Evolutionary conservation across 2,329 filamentous ascomycete species (phyloP), one percentile per base, ranked within the genome.

Genomic region (Dactylellina haptotyla): DNA sequence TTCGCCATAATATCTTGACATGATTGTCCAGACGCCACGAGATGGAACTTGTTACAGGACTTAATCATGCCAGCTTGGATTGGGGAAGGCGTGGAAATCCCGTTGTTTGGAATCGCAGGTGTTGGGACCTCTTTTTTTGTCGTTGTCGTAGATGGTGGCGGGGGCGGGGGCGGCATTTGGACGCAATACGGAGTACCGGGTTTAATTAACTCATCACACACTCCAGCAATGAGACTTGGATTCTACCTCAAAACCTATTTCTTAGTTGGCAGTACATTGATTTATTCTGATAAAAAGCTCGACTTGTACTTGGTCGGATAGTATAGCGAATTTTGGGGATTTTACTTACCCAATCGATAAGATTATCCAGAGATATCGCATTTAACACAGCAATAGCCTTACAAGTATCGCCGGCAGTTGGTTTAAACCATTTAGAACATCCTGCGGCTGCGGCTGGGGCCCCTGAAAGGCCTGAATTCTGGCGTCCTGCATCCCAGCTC

Each of bases 1-100:
- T 67, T 25, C 6, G 10, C 12, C 12, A 53, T 26, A 28, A 67
- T 58, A 2, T 28, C 1, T 6, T 9, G 23, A 45, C 63, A 59
- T 6, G 25, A 16, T 4, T 59, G 32, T 2, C 30, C 34, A 23
- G 32, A 12, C 16, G 28, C 39, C 12, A 67, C 53, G 16, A 67
- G 51, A 18, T 67, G 37, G n/a, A 58, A 59, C 9, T 53, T 58
- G 14, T 67, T 59, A 26, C 63, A 67, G 18, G 23, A 39, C 14
- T 25, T 50, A 0, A 28, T 46, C 51, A 67, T 59, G 4, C 63
- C 53, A 14, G 32, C 28, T 12, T 67, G 63, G 10, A 53, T 67
- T 4, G 63, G 63, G 2, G n/a, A 25, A 3, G 43, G 34, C n/a
- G 39, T 43, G n/a, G 39, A 10, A 4, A 43, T 43, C 8, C 39